Evolutionary conservation across 441 rosid species (phyloP), one percentile per base, ranked within the genome.

Genomic region (Flueggea neowawraea): DNA sequence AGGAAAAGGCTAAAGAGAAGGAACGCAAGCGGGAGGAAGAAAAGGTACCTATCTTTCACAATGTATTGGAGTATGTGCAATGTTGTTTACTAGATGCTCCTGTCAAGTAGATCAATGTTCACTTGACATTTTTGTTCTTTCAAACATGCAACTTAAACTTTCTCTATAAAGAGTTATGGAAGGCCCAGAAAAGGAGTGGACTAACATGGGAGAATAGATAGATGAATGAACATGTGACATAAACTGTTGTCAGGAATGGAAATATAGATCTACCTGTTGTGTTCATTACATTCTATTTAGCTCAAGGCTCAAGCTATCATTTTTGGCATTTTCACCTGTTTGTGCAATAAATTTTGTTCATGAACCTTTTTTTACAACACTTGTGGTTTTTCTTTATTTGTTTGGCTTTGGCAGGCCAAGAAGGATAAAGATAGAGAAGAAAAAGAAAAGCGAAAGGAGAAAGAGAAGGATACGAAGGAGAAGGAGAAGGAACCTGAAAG

Each of bases 21-120:
- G 99, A 90, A 63, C 93, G 95, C 47, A 92, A 82, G 66, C 89
- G 96, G 22, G 96, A 90, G 75, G 98, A 95, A 73, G 99, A 91
- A 68, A 95, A 92, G 97, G 96, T 91, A 71, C 13, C 41, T 39
- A 4, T 13, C 12, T 10, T 44, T 13, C 10, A 4, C 1, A 47
- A 47, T 14, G n/a, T 47, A 12, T 47, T 47, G 5, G 9, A 47
- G 14, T 4, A 47, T 36, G 41, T 36, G 41, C 41, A 36, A 36
- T 36, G 41, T 36, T 36, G 41, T 36, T 36, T 36, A 5, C 41
- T 36, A 5, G 41, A 36, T 5, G 41, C 9, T 36, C 41, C 41
- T 36, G 7, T 36, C 41, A 36, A 36, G 41, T 36, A 8, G 41
- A 36, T 36, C 9, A 8, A 36, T 8, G 41, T 36, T 36, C 41